Evolutionary conservation across 1,139 yeast genomes (phyloP).

Genomic region (Blastobotrys arbuscula): DNA sequence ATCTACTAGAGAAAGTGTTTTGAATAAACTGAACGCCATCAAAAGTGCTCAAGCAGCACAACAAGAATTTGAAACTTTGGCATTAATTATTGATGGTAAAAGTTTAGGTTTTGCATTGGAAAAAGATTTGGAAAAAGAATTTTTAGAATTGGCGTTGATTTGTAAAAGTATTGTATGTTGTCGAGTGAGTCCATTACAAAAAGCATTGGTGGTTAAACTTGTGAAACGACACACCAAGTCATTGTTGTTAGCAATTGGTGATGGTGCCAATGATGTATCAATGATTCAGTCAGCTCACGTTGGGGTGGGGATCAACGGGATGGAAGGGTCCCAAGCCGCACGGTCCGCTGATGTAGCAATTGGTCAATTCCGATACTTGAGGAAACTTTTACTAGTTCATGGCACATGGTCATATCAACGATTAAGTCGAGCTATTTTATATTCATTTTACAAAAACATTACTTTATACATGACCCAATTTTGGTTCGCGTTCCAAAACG

Average conservation of each 20-base stretch:
- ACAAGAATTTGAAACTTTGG: conserved; percentile 69
- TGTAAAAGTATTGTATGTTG: conserved; percentile 97
- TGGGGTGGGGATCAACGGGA: conserved; percentile 97
- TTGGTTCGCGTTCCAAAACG: conserved; percentile 92
- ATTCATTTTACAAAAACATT: conserved; percentile 92
- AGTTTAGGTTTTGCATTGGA: conserved; percentile 83
- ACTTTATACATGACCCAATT: conserved; percentile 96
- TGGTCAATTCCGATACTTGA: conserved; percentile 87
- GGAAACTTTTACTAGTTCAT: conserved; percentile 80
- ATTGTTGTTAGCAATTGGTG: conserved; percentile 87
- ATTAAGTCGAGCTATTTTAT: conserved; percentile 82
- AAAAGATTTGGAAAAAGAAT: conserved; percentile 67
- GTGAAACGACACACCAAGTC: conserved; percentile 73
- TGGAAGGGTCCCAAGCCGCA: conserved; percentile 99
- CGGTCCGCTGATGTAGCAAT: conserved; percentile 96
- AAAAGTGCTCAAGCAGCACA: conserved; percentile 43
- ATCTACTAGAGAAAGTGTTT: conserved; percentile 64
- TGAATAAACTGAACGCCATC: conserved; percentile 72
- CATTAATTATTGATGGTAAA: conserved; percentile 89
- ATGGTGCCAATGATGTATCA: conserved; percentile 97
- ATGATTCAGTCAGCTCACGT: conserved; percentile 99
- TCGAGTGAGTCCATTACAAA: conserved; percentile 95
- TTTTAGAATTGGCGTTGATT: conserved; percentile 72
- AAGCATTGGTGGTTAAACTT: conserved; percentile 90
- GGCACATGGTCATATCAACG: conserved; percentile 98